phyloP scores from a whole-genome alignment of 2,329 filamentous ascomycete species.

The Alternaria arbusti region DNA sequence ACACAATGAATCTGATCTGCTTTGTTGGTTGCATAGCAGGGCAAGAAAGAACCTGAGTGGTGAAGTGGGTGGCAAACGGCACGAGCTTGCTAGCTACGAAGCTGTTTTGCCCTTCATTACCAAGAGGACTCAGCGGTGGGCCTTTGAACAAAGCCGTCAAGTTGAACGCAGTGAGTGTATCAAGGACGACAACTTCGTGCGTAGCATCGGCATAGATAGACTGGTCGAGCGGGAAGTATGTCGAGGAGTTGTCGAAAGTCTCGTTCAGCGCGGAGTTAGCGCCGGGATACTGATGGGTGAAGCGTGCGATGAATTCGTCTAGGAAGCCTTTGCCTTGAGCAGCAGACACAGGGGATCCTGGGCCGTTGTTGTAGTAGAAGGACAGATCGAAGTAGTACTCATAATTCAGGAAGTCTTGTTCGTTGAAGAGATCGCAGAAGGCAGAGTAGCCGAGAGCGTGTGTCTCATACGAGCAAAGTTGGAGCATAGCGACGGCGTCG shows the following conservation, averaged over 20 bases:
- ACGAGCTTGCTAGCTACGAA: slow-evolving; percentile 39
- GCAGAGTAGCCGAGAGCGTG: slow-evolving; percentile 52
- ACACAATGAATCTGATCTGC: slow-evolving; percentile 42
- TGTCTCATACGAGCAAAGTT: slow-evolving; percentile 44
- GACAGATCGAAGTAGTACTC: slow-evolving; percentile 55
- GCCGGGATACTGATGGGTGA: slow-evolving; percentile 30
- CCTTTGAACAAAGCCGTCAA: slow-evolving; percentile 39
- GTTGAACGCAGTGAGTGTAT: slow-evolving; percentile 38
- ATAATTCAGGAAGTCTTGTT: slow-evolving; percentile 53
- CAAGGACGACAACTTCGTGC: slow-evolving; percentile 50
- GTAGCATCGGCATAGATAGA: slow-evolving; percentile 53
- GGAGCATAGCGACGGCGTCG: slow-evolving; percentile 51
- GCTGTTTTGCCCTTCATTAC: slow-evolving; percentile 26
- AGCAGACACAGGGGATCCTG: slow-evolving; percentile 38
- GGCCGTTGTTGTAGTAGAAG: slow-evolving; percentile 45
- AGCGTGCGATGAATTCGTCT: slow-evolving; percentile 38
- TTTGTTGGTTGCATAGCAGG: slow-evolving; percentile 26
- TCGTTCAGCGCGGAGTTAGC: slow-evolving; percentile 30
- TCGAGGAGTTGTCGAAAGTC: slow-evolving; percentile 50
- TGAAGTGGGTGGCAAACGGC: slow-evolving; percentile 42
- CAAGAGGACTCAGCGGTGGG: slow-evolving; percentile 25
- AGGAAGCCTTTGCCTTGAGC: slow-evolving; percentile 42
- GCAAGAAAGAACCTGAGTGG: slow-evolving; percentile 36
- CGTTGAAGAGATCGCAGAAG: slow-evolving; percentile 52
- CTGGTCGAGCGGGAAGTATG: slow-evolving; percentile 54